Base-by-base conservation (phyloP, 78 protist species). In the Dictyostelium citrinum region DNA sequence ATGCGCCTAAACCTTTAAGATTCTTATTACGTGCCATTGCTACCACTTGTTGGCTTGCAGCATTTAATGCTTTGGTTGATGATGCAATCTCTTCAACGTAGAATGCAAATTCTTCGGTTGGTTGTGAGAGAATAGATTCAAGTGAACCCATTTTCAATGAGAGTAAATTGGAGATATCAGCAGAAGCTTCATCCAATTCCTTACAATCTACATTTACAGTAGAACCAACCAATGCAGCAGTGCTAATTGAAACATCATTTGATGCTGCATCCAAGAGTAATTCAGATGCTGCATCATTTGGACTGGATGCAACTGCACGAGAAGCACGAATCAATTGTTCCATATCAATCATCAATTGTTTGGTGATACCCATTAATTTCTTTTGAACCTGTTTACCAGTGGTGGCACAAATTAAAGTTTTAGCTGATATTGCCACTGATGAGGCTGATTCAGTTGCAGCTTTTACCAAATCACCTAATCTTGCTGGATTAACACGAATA, bases 111-210 rank as follows among this genome's bases (percentile, higher is more conserved):
- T 79, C 27, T 27, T 82, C 96, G 7, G 90, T 61, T 83, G 83
- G 84, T 68, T 76, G 74, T n/a, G 46, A 12, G 0, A 60, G 37
- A 58, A 29, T 45, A 17, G 76, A 45, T 6, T 51, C 24, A 14
- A 37, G 72, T 20, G 78, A 33, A 5, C 45, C 60, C 27, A 81
- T 55, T 37, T 84, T 72, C 12, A 77, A 39, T 10, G 81, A 35
- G 2, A 46, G 14, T 10, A 84, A 68, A 35, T 55, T 46, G 0
- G 76, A 31, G 70, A 90, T 83, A 46, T 83, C 91, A n/a, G 27
- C n/a, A 10, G 90, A 60, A 27, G 96, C 96, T 39, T 93, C 96
- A 46, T 93, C 96, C n/a, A 83, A 41, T 37, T 83, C 92, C 41
- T 86, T 93, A 60, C 91, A 81, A 82, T 93, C 96, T 55, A 93